Percentiles rank a stretch among this genome's conserved stretches.
Evolutionary conservation across 2,329 filamentous ascomycete species (phyloP).

Genomic region (Penicillium sp.): DNA sequence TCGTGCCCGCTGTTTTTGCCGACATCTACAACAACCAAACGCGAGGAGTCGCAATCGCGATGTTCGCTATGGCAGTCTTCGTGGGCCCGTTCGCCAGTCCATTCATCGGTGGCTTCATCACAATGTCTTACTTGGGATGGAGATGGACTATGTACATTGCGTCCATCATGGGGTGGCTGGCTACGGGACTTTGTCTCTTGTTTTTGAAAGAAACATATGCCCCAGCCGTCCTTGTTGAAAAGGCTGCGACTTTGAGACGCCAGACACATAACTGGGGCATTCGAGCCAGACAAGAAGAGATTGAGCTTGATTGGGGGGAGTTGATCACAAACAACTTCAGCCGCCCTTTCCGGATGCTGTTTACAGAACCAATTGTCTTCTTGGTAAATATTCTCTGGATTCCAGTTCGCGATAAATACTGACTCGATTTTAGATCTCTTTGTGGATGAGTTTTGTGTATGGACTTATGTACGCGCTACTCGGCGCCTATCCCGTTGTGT

Average conservation of each 20-base stretch:
- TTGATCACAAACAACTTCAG: constrained; percentile 52
- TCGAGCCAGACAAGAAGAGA: constrained; percentile 57
- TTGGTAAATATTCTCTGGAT: constrained; percentile 17
- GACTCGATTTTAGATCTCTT: constrained; percentile 15
- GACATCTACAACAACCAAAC: constrained; percentile 54
- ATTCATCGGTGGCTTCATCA: constrained; percentile 55
- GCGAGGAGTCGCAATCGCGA: constrained; percentile 47
- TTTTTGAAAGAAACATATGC: constrained; percentile 60
- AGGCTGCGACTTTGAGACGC: constrained; percentile 53
- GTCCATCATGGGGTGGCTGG: constrained; percentile 56
- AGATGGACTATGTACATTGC: constrained; percentile 57
- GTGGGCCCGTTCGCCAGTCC: constrained; percentile 53
- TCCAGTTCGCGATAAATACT: neutral
- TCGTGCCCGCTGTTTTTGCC: constrained; percentile 49
- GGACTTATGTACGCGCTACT: constrained; percentile 35
- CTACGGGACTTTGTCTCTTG: constrained; percentile 37
- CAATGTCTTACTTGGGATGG: constrained; percentile 52
- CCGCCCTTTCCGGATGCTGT: constrained; percentile 43
- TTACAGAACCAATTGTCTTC: constrained; percentile 45
- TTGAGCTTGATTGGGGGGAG: constrained; percentile 54
- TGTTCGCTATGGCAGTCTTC: constrained; percentile 55
- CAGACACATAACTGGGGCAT: constrained; percentile 63
- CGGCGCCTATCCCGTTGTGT: constrained; percentile 32
- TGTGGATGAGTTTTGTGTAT: constrained; percentile 39
- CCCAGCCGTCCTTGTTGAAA: constrained; percentile 39